Percentiles rank a stretch among this genome's conserved stretches.
Evolutionary conservation across 768 basidiomycete genomes (phyloP).

Genomic region (Pholiota conissans): DNA sequence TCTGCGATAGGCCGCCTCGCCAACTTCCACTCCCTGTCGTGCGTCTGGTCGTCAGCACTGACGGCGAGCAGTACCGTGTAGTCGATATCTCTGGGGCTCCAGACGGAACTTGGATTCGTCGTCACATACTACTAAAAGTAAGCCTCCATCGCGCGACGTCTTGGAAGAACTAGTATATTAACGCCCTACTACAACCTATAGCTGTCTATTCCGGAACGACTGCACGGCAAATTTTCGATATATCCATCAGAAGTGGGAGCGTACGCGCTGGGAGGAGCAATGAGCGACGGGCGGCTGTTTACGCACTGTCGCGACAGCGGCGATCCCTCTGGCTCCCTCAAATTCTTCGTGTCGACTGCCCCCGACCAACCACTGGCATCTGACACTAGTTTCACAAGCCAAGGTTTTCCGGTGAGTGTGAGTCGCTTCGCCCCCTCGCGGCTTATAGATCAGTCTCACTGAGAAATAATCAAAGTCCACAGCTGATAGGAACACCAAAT

Average conservation of each 20-base stretch:
- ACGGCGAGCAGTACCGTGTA: constrained; percentile 49
- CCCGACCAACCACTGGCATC: constrained; percentile 39
- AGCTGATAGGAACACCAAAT: constrained; percentile 20
- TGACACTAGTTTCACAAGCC: constrained; percentile 17
- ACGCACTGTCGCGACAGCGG: constrained; percentile 43
- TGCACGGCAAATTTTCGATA: constrained; percentile 38
- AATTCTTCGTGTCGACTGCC: constrained; percentile 49
- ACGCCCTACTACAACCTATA: constrained; percentile 20
- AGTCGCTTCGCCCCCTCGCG: constrained; percentile 7
- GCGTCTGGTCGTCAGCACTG: constrained; percentile 48
- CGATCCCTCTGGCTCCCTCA: constrained; percentile 48
- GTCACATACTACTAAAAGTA: constrained; percentile 46
- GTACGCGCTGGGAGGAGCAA: constrained; percentile 39
- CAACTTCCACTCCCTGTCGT: constrained; percentile 34
- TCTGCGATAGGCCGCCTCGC: constrained; percentile 17
- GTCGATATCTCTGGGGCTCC: constrained; percentile 49
- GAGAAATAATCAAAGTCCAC: constrained; percentile 17
- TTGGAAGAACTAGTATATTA: constrained; percentile 3
- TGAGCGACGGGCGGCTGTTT: constrained; percentile 41
- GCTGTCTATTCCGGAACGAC: constrained; percentile 45
- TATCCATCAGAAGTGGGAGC: constrained; percentile 50
- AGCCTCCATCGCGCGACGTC: background rate
- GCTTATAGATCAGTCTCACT: constrained; percentile 14
- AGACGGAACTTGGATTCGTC: constrained; percentile 44
- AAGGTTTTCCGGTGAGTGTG: constrained; percentile 16